phyloP scores from a whole-genome alignment of 2,329 filamentous ascomycete species.

The Pseudogymnoascus sp. region DNA sequence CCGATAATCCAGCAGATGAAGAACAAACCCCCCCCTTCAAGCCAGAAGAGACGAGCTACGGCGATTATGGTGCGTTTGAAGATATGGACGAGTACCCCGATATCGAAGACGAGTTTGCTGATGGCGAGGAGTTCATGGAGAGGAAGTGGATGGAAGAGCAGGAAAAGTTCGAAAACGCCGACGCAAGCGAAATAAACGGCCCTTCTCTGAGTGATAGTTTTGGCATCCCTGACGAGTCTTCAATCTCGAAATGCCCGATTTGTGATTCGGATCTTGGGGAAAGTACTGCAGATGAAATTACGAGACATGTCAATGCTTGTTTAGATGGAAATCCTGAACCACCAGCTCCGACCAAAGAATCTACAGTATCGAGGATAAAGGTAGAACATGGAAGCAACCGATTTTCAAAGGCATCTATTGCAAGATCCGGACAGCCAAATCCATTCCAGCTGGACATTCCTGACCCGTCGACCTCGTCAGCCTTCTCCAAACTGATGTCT shows the following conservation, averaged over 20 bases:
- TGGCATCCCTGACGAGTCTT: constrained; percentile 24
- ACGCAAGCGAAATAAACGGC: constrained; percentile 32
- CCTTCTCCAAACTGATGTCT: constrained; percentile 91
- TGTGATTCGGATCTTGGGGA: constrained; percentile 61
- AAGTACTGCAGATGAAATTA: constrained; percentile 58
- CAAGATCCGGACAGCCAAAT: constrained; percentile 73
- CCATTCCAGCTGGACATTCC: constrained; percentile 54
- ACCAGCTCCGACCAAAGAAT: constrained; percentile 31
- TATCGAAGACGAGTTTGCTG: constrained; percentile 37
- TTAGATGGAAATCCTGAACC: constrained; percentile 72
- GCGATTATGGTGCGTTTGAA: constrained; percentile 48
- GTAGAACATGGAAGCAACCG: constrained; percentile 43
- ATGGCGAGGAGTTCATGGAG: constrained; percentile 59
- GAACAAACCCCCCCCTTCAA: constrained; percentile 36
- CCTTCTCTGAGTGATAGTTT: constrained; percentile 16
- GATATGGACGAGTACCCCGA: constrained; percentile 54
- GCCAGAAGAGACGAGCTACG: constrained; percentile 41
- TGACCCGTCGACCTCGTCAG: constrained; percentile 36
- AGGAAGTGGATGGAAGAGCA: constrained; percentile 72
- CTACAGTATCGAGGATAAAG: constrained; percentile 26
- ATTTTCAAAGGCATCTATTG: constrained; percentile 58
- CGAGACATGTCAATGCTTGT: constrained; percentile 85
- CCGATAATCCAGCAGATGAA: constrained; percentile 20
- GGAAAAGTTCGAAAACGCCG: constrained; percentile 55
- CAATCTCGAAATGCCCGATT: constrained; percentile 59